Conservation (phyloP, 768 basidiomycete genomes). For the Daedaleopsis nitida region DNA sequence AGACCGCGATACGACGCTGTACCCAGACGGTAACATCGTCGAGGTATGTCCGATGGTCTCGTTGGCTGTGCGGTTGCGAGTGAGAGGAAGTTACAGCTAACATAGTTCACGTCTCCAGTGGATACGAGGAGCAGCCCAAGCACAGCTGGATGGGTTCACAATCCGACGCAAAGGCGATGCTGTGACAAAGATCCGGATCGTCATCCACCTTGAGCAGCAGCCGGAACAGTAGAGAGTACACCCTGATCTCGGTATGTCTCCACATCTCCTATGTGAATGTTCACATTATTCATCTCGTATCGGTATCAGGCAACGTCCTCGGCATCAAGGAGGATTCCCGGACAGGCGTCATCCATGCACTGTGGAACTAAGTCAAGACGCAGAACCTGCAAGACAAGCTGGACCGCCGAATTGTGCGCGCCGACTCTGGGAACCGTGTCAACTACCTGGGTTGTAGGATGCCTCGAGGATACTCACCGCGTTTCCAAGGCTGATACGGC, state of each 20-base stretch:
- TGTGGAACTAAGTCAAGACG: constrained; percentile 94
- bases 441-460: no score
- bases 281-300: background rate
- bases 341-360: constrained; percentile 72
- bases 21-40: constrained; percentile 84
- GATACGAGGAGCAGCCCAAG: constrained; percentile 57
- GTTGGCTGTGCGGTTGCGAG: no score
- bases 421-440: no score
- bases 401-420: constrained; percentile 68
- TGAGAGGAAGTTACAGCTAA: no score
- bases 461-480: no score
- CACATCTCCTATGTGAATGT: background rate
- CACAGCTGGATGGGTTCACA: constrained; percentile 84
- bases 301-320: constrained; percentile 54
- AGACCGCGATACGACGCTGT: constrained; percentile 79
- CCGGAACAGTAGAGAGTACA: constrained; percentile 85
- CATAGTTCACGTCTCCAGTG: constrained; percentile 47
- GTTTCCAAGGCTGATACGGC: constrained; percentile 75
- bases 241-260: constrained; percentile 64
- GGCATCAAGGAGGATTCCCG: constrained; percentile 86
- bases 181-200: constrained; percentile 72
- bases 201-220: constrained; percentile 84
- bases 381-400: constrained; percentile 82
- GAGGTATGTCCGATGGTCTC: constrained; percentile 58
- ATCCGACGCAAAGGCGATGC: constrained; percentile 80